These are phyloP conservation scores for Aspergillus saccharolyticus DNA, from an alignment of 495 filamentous ascomycete species.

Conservation along the genomic window DNA sequence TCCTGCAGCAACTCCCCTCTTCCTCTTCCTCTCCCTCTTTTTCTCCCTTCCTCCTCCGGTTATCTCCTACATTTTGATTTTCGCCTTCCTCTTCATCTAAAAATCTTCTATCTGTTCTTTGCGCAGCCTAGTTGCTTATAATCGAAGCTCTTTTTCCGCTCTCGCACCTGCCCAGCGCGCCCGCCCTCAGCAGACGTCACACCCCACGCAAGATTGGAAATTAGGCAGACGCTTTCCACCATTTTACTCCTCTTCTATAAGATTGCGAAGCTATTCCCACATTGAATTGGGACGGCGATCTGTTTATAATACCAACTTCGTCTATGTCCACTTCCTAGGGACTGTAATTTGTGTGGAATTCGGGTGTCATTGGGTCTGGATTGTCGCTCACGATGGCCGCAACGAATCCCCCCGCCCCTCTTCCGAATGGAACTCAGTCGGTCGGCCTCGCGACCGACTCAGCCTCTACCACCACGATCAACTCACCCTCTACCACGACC, in stretches of 20 bases:
- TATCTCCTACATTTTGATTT: neutral
- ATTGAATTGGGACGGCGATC: neutral
- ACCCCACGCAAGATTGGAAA: neutral
- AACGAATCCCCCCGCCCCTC: constrained; percentile 2
- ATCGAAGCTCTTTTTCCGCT: constrained; percentile 3
- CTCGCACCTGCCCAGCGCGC: neutral
- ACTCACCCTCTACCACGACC: constrained; percentile 1
- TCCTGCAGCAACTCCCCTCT: constrained; percentile 8
- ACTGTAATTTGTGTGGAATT: neutral
- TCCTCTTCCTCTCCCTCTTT: neutral
- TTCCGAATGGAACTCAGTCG: constrained; percentile 6
- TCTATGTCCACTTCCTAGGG: neutral
- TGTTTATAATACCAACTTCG: neutral
- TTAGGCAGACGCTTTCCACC: neutral
- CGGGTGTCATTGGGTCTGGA: constrained; percentile 2
- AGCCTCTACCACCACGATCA: neutral
- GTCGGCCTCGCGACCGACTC: constrained; percentile 2
- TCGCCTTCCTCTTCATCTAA: constrained; percentile 4
- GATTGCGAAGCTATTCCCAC: neutral
- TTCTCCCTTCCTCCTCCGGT: neutral
- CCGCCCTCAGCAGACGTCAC: neutral
- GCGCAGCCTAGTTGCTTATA: neutral
- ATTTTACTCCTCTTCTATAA: neutral
- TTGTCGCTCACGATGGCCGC: constrained; percentile 17
- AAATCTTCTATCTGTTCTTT: neutral